phyloP scores from a whole-genome alignment of 768 basidiomycete species.

The Rhizopogon vinicolor region DNA sequence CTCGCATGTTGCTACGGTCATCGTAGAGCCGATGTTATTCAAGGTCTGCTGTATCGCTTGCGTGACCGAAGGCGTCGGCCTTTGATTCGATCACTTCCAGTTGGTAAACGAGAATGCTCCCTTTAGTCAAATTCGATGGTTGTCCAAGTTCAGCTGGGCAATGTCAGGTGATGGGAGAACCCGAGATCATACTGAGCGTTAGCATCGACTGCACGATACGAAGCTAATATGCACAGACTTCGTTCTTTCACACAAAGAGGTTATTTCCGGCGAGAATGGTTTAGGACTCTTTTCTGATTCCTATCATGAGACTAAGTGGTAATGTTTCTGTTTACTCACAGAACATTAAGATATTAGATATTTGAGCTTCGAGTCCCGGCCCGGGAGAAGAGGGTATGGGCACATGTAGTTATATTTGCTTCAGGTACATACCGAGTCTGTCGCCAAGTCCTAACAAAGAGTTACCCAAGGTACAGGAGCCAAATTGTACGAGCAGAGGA shows the following conservation, averaged over 20 bases:
- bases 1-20: neutral
- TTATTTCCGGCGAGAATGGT: neutral
- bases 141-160: neutral
- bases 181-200: neutral
- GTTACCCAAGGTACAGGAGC: neutral
- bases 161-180: neutral
- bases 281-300: neutral
- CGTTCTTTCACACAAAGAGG: neutral
- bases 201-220: neutral
- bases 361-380: neutral
- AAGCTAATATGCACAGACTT: neutral
- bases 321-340: neutral
- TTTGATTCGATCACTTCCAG: neutral
- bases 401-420: neutral
- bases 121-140: neutral
- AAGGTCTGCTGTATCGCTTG: neutral
- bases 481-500: neutral
- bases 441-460: neutral
- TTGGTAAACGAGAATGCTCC: neutral
- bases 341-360: neutral
- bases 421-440: neutral
- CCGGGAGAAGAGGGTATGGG: neutral
- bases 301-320: neutral
- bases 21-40: neutral
- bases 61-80: neutral